Evolutionary conservation across 129 eudicot genomes (phyloP).

Genomic region (Sambucus nigra): DNA sequence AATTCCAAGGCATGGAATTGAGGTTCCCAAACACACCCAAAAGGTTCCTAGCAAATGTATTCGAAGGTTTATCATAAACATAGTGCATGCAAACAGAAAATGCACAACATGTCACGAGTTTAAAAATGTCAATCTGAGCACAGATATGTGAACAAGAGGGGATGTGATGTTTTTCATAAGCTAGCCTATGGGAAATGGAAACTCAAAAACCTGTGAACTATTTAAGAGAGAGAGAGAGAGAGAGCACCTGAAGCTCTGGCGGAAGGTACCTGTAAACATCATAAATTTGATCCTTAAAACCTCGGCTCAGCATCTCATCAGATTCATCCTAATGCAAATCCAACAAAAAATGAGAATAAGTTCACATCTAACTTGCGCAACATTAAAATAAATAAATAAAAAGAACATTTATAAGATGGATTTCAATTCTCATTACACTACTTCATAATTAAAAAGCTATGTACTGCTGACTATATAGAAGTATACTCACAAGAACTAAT

Average conservation of each 20-base stretch:
- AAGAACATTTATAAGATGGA: background rate
- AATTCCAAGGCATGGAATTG: too few species aligned
- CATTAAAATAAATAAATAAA: background rate
- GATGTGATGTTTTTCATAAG: too few species aligned
- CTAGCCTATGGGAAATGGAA: too few species aligned
- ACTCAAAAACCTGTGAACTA: background rate
- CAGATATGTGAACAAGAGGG: too few species aligned
- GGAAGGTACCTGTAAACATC: constrained; percentile 98
- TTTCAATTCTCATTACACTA: background rate
- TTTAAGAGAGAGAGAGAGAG: background rate
- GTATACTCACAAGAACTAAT: constrained; percentile 60
- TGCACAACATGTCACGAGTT: too few species aligned
- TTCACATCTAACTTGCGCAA: background rate
- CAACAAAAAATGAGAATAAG: background rate
- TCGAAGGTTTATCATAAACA: too few species aligned
- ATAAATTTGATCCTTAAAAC: constrained; percentile 96
- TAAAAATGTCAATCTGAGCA: too few species aligned
- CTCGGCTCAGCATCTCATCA: constrained; percentile 99
- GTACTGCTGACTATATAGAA: background rate
- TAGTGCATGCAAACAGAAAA: too few species aligned
- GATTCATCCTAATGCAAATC: constrained; percentile 63
- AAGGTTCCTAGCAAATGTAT: too few species aligned
- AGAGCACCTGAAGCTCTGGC: constrained; percentile 87
- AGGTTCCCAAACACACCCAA: too few species aligned
- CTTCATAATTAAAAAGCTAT: background rate